Evolutionary conservation across 2,329 filamentous ascomycete genomes (phyloP), one percentile per base, ranked within the genome.

Genomic region (Metarhizium rileyi): DNA sequence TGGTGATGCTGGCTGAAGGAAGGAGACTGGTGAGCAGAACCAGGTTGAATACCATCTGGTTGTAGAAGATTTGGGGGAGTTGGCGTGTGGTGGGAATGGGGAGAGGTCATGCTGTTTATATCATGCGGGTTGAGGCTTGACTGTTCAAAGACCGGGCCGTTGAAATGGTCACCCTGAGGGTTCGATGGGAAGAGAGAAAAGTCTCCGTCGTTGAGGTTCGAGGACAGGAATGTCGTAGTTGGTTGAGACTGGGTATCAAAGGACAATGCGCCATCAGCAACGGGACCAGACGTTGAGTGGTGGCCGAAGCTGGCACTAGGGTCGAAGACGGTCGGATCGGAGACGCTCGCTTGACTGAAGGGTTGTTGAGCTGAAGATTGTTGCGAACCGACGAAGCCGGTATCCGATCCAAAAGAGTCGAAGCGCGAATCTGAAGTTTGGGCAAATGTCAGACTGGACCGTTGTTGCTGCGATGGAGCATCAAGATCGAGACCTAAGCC

Each of bases 161-260:
- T 79, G 60, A 83, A 80, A 59, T 80, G 78, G 53, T 81, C 76
- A 53, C 73, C 70, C 46, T 67, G 70, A 50, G 73, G 69, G 56
- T 74, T 70, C 46, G 73, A 68, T 4, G 81, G 76, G 59, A 86
- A 88, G 58, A 86, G 73, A 46, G 80, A 78, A 63, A 84, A 84
- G 66, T 86, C 81, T 52, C 68, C 69, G 59, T 72, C 69, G 61
- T 68, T 69, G 54, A 80, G 77, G 54, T 73, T 76, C 18, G 75
- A 63, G 40, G 72, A 69, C 40, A 83, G 61, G 55, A 74, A 80
- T 3, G 50, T 27, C 2, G 47, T n/a, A 1, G 61, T 62, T 48
- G 66, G 56, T 53, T 74, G 72, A 38, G 66, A 58, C 54, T 73
- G 70, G 33, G 65, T 57, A 52, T 66, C 69, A 59, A 72, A 74